Conservation (phyloP, 2,329 filamentous ascomycete genomes). For the Ophiostoma perfectum region DNA sequence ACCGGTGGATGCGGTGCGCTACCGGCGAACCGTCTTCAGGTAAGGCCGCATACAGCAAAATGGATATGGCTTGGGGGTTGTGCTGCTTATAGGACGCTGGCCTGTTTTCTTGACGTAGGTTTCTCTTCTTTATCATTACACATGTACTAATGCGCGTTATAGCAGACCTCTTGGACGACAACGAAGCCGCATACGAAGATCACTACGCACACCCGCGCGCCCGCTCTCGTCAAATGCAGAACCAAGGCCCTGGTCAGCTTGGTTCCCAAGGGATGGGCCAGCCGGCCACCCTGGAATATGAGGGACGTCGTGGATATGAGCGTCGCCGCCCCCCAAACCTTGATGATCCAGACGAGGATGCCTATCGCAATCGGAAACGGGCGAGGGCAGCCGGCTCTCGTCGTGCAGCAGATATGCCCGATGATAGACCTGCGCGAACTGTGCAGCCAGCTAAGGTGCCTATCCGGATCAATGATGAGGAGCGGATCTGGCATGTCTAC, state of each 20-base stretch:
- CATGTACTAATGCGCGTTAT: background rate
- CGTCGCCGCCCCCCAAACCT: slow-evolving; percentile 29
- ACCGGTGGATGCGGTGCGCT: slow-evolving; percentile 36
- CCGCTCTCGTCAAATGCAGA: slow-evolving; percentile 16
- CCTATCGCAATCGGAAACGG: slow-evolving; percentile 37
- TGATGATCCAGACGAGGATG: slow-evolving; percentile 31
- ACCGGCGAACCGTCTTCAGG: slow-evolving; percentile 34
- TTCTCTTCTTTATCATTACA: background rate
- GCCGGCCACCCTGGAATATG: slow-evolving; percentile 24
- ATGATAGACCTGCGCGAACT: slow-evolving; percentile 38
- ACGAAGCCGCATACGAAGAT: background rate
- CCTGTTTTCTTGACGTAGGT: too few species aligned
- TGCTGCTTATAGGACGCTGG: too few species aligned
- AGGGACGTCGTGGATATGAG: slow-evolving; percentile 29
- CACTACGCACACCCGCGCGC: slow-evolving; percentile 16
- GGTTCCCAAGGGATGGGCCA: slow-evolving; percentile 12
- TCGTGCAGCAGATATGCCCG: slow-evolving; percentile 36
- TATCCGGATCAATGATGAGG: slow-evolving; percentile 50
- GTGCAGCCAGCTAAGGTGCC: slow-evolving; percentile 36
- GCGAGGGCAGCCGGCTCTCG: slow-evolving; percentile 32
- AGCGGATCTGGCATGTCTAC: slow-evolving; percentile 56
- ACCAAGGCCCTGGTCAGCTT: slow-evolving; percentile 9
- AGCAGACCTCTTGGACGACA: background rate
- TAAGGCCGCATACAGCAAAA: slow-evolving; percentile 28
- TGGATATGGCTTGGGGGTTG: too few species aligned